These are phyloP conservation scores for Amylostereum areolatum DNA, from an alignment of 1,284 basidiomycete genomes.

Conservation along the genomic window DNA sequence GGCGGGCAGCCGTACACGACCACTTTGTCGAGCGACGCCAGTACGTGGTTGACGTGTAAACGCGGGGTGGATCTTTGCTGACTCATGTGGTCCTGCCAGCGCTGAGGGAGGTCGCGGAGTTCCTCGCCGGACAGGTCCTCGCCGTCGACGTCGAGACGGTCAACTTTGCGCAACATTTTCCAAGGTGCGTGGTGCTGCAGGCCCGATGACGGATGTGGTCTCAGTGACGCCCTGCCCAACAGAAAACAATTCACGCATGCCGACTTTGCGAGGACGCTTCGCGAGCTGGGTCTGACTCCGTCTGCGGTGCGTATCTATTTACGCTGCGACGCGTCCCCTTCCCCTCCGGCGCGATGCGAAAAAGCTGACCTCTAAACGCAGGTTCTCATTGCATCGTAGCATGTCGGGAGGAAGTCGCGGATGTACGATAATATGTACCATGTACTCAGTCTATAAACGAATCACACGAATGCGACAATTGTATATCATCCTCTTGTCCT, in stretches of 20 bases:
- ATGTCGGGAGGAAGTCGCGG: no score
- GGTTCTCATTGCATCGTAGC: slow-evolving; percentile 23
- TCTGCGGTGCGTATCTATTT: slow-evolving; percentile 50
- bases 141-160: slow-evolving; percentile 71
- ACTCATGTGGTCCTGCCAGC: slow-evolving; percentile 35
- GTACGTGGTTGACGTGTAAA: no score
- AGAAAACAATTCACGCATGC: slow-evolving; percentile 63
- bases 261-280: slow-evolving; percentile 65
- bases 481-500: no score
- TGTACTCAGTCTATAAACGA: no score
- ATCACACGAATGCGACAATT: no score
- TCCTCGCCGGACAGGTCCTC: slow-evolving; percentile 68
- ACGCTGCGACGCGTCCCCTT: no score
- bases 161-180: slow-evolving; percentile 74
- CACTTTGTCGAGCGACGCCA: slow-evolving; percentile 71
- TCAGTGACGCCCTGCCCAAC: slow-evolving; percentile 3
- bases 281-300: slow-evolving; percentile 71
- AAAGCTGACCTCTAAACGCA: slow-evolving; percentile 1
- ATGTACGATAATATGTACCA: no score
- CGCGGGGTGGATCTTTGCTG: no score
- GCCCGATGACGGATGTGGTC: background rate
- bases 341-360: background rate
- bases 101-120: slow-evolving; percentile 82
- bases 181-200: slow-evolving; percentile 47
- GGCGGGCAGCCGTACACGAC: slow-evolving; percentile 79